Evolutionary conservation across 768 basidiomycete genomes (phyloP).

Genomic region (Pleurotus salmoneostramineus): DNA sequence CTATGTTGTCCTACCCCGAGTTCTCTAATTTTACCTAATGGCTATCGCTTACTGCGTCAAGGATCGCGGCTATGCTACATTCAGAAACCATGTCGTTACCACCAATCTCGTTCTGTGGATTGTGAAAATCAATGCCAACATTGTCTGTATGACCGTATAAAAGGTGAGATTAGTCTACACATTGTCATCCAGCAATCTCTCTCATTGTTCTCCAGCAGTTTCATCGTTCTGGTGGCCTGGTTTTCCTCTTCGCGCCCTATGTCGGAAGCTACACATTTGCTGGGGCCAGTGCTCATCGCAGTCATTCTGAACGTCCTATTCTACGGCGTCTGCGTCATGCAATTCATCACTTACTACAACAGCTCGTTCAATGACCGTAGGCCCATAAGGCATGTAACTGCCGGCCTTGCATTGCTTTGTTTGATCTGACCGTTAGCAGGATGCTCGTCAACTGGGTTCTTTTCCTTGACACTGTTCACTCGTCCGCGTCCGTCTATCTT

Average conservation of each 20-base stretch:
- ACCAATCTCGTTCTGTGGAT: background rate
- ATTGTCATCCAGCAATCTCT: background rate
- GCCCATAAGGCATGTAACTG: background rate
- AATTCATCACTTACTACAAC: conserved; percentile 1
- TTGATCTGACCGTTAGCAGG: conserved; percentile 8
- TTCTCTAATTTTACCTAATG: background rate
- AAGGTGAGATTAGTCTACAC: background rate
- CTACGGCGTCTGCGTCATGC: conserved; percentile 1
- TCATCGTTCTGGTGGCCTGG: background rate
- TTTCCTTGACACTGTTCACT: conserved; percentile 23
- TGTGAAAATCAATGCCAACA: background rate
- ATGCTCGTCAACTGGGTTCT: conserved; percentile 23
- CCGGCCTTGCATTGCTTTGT: background rate
- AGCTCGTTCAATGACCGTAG: background rate
- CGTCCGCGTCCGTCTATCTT: conserved; percentile 19
- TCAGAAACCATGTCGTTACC: background rate
- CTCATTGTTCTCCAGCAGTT: background rate
- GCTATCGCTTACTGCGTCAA: conserved; percentile 1
- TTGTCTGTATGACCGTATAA: background rate
- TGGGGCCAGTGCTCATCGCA: conserved; percentile 2
- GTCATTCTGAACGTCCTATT: conserved; percentile 3
- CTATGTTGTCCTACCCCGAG: conserved; percentile 2
- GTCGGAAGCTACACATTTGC: background rate
- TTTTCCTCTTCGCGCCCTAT: background rate
- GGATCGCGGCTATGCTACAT: background rate